These are phyloP conservation scores for Peronospora farinosa DNA, from an alignment of 352 stramenopile genomes.

Conservation along the genomic window DNA sequence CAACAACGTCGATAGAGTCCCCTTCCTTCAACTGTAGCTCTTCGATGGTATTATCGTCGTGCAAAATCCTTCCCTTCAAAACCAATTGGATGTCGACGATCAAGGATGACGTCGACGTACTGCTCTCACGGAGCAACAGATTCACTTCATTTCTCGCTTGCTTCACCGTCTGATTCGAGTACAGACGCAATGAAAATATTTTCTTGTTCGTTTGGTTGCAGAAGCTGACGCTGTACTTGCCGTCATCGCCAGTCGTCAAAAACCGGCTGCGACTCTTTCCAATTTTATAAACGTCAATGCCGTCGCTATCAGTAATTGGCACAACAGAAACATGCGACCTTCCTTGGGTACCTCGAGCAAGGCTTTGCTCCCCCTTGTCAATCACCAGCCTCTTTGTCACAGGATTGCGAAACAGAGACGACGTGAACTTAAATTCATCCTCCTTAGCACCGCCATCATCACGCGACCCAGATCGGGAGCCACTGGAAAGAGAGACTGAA, in stretches of 20 bases:
- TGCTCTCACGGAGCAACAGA: constrained; percentile 44
- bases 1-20: constrained; percentile 58
- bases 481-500: constrained; percentile 18
- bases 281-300: constrained; percentile 22
- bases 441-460: constrained; percentile 25
- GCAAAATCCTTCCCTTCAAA: constrained; percentile 51
- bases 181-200: constrained; percentile 51
- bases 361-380: constrained; percentile 37
- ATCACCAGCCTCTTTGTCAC: constrained; percentile 57
- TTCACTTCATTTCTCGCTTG: constrained; percentile 55
- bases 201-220: constrained; percentile 67
- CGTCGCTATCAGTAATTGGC: constrained; percentile 47
- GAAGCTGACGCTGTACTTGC: constrained; percentile 55
- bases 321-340: constrained; percentile 49
- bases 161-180: constrained; percentile 47
- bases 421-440: constrained; percentile 61
- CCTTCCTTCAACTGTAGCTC: constrained; percentile 55
- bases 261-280: constrained; percentile 20
- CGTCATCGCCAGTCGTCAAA: constrained; percentile 47
- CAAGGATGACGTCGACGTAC: constrained; percentile 17
- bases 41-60: constrained; percentile 39
- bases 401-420: constrained; percentile 51
- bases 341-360: constrained; percentile 8
- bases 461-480: constrained; percentile 9
- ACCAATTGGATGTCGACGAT: constrained; percentile 61